Base-by-base conservation (phyloP, 2,329 filamentous ascomycete species). In the Xylariales sp. region DNA sequence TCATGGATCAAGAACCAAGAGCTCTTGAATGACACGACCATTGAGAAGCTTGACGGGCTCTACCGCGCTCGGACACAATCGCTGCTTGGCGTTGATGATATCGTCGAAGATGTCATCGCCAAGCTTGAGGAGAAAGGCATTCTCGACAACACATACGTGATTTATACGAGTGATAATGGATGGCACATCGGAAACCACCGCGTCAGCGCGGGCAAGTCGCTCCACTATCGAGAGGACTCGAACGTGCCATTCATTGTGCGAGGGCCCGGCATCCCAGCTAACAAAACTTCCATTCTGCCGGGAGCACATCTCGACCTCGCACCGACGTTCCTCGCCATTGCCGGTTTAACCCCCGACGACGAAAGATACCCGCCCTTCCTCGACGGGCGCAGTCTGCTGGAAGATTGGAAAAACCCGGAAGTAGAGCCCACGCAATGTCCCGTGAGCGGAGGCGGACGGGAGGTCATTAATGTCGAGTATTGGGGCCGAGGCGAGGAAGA, bases 81-180 rank as follows among this genome's bases (percentile, higher is more conserved):
- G 0, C 65, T 79, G 1, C 65, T 71, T 16, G 76, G 77, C 3
- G 70, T 80, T 0, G 78, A 80, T 48, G 78, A 80, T 23, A 77
- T 80, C 3, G 69, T 80, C 3, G 72, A 75, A 36, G 77, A 79
- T 56, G 73, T 79, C 1, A 54, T 80, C 0, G 46, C 68, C 4
- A 70, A 68, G 61, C 70, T 80, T 0, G 73, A 77, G n/a, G 71
- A 71, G 8, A 75, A 72, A 32, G 59, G 63, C 3, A 48, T 69
- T 9, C 43, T 69, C 16, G 32, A 71, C 34, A 71, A 71, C 39
- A 71, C 69, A 23, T 71, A 65, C 30, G n/a, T 71, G 2, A 54
- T 71, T n/a, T 71, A 62, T 28, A 69, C 69, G 16, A 34, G 55
- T 3, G 69, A 71, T 23, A 71, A 71, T 18, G 69, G 66, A 12